Base-by-base conservation (phyloP, 2,329 filamentous ascomycete genomes). In the Alternaria incomplexa region DNA sequence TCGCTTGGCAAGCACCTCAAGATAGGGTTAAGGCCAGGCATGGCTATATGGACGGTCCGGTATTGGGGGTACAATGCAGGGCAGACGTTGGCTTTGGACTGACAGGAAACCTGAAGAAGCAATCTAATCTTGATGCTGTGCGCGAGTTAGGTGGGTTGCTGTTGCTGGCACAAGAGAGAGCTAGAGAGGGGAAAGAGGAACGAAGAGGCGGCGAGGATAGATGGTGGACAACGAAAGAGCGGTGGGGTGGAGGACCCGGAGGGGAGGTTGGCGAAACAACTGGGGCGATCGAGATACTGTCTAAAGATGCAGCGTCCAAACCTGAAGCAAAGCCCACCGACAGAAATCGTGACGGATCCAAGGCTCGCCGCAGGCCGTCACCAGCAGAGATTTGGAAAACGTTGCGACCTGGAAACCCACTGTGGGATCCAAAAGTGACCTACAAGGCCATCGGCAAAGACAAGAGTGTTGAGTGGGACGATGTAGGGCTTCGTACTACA, bases 361-460 rank as follows among this genome's bases (percentile, higher is more conserved):
- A 72, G 57, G 66, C 69, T 17, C 73, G 79, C 63, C 81, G 80
- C 45, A 82, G 79, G 68, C 76, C 83, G 60, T 81, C 81, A 4
- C 82, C 83, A 26, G 79, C 77, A 12, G 83, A 87, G 65, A 80
- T 83, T 15, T 89, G 86, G 86, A 85, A 85, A 67, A 77, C 82
- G 11, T 68, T 88, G 22, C 83, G 82, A 69, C 83, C 84, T 12
- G 83, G 84, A 1, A 81, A 81, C 17, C 82, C 82, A 58, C 71
- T 84, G 12, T 89, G 87, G 87, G 87, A 89, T 73, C 83, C 82
- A 30, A 85, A 83, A 64, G 83, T 86, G 63, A 81, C 79, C 48
- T 89, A 89, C 72, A 80, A 83, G 72, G 85, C 85, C 26, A 85
- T 89, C 67, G 87, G 87, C 15, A 88, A 85, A 74, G 80, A 83